A percentile compares a stretch with the other conserved stretches of the same genome.
Conservation (phyloP, 345 rosid species). For the Orychophragmus violaceus region DNA sequence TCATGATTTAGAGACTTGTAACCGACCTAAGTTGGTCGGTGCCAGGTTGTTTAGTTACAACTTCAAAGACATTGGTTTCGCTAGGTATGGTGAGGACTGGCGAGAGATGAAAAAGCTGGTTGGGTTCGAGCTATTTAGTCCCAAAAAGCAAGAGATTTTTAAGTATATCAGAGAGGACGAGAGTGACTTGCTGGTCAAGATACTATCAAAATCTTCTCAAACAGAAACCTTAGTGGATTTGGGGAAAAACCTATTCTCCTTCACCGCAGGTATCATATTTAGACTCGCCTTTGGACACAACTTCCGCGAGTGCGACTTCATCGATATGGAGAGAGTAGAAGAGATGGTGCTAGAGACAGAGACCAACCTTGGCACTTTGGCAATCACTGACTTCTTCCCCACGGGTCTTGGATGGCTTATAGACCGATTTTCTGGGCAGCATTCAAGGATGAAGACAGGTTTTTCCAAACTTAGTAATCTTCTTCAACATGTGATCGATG, state of each 20-base stretch:
- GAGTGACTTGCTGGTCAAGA: slow-evolving; percentile 3
- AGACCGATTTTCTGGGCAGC: slow-evolving; percentile 26
- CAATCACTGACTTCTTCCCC: slow-evolving; percentile 20
- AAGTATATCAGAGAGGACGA: slow-evolving; percentile 13
- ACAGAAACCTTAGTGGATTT: slow-evolving; percentile 18
- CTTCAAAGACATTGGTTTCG: slow-evolving; percentile 4
- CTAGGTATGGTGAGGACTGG: slow-evolving; percentile 19
- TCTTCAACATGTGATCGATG: neutral
- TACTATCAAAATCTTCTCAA: neutral
- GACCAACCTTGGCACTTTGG: neutral
- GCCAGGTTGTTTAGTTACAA: neutral
- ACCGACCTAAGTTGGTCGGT: neutral
- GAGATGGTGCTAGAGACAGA: neutral
- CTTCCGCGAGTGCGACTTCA: slow-evolving; percentile 28
- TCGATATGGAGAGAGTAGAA: slow-evolving; percentile 3
- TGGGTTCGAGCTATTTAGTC: slow-evolving; percentile 13
- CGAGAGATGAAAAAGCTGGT: slow-evolving; percentile 13
- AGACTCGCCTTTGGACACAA: slow-evolving; percentile 32
- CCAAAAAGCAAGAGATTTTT: slow-evolving; percentile 11
- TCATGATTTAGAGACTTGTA: neutral
- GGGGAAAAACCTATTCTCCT: slow-evolving; percentile 5
- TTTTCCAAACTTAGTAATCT: neutral
- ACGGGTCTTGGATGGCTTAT: slow-evolving; percentile 33
- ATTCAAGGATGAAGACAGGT: neutral
- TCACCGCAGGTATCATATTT: slow-evolving; percentile 21